Percentiles rank a stretch among this genome's conserved stretches.
phyloP scores from a whole-genome alignment of 2,329 filamentous ascomycete species.

The Lecanicillium sp. region DNA sequence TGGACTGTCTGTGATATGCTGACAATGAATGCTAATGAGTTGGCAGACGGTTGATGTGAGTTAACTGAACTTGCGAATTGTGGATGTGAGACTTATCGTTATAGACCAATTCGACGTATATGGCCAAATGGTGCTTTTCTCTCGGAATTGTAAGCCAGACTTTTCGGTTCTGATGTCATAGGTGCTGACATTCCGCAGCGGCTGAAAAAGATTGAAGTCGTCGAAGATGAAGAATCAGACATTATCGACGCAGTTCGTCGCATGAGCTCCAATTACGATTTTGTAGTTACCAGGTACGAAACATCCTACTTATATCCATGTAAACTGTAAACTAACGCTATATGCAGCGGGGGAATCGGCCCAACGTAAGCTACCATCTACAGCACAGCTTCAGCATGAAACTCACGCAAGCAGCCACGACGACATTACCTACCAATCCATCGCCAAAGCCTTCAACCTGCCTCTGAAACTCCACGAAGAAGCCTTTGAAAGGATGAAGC shows the following conservation, averaged over 20 bases:
- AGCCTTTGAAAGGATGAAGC: constrained; percentile 76
- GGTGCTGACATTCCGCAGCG: constrained; percentile 31
- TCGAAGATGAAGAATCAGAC: constrained; percentile 83
- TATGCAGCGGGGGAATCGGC: constrained; percentile 72
- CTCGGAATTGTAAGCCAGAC: constrained; percentile 7
- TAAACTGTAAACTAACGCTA: constrained; percentile 1
- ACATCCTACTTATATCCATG: constrained; percentile 1
- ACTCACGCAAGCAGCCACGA: constrained; percentile 65
- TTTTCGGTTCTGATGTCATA: not conserved
- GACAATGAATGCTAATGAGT: constrained; percentile 9
- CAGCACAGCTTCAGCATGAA: too few relatives aligned
- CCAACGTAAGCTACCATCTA: constrained; percentile 61
- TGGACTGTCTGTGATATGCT: not conserved
- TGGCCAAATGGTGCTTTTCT: constrained; percentile 48
- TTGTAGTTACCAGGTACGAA: constrained; percentile 72
- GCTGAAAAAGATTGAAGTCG: constrained; percentile 83
- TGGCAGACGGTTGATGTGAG: constrained; percentile 31
- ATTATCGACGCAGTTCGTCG: constrained; percentile 80
- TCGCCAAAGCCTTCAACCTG: constrained; percentile 80
- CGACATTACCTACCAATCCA: constrained; percentile 93
- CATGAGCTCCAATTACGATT: constrained; percentile 86
- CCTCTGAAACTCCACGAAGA: constrained; percentile 68
- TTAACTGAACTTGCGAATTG: constrained; percentile 7
- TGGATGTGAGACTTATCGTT: constrained; percentile 10
- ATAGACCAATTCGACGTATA: constrained; percentile 55